Base-by-base conservation (phyloP, 352 stramenopile species). In the Pythium dissimile region DNA sequence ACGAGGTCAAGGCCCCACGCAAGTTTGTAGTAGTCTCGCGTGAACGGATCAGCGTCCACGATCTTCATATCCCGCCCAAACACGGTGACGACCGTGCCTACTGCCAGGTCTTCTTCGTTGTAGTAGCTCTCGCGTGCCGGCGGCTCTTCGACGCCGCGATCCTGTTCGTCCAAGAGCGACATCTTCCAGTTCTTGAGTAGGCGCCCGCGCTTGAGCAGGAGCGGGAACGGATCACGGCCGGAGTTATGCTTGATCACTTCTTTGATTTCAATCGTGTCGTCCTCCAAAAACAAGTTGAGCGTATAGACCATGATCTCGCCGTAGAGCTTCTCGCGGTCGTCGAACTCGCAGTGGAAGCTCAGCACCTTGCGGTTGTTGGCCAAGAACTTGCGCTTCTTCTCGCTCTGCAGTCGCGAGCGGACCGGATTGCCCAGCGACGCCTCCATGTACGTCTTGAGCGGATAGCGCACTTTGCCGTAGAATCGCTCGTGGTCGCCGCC, bases 181-280 rank as follows among this genome's bases (percentile, higher is more conserved):
- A 77, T 35, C 28, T 82, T 75, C 80, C 75, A 88, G 53, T 87
- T 57, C 57, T 90, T 89, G 44, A 88, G 67, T 21, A 92, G 59
- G 9, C 75, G 76, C 20, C 48, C 67, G 44, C 85, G 81, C 27
- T 74, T 80, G 24, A 95, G 69, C 26, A 94, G 69, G 30, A 87
- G 54, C n/a, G 79, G 77, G 67, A 92, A 94, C 66, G 71, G 78
- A 42, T 95, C 84, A 26, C 84, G 71, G 1, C 87, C 88, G 21
- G 87, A 93, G 57, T 96, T 96, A 12, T 70, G 64, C 34, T 73
- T 73, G n/a, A 73, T 66, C 5, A 89, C 69, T 63, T 96, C 88
- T 38, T 89, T 89, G 67, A 97, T 88, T 64, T 97, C 85, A 54
- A 96, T 73, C 50, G 85, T 94, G 63, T 95, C 84, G 53, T 97